Evolutionary conservation across 345 rosid species (phyloP), one percentile per base, ranked within the genome.

Genomic region (Brassica juncea): DNA sequence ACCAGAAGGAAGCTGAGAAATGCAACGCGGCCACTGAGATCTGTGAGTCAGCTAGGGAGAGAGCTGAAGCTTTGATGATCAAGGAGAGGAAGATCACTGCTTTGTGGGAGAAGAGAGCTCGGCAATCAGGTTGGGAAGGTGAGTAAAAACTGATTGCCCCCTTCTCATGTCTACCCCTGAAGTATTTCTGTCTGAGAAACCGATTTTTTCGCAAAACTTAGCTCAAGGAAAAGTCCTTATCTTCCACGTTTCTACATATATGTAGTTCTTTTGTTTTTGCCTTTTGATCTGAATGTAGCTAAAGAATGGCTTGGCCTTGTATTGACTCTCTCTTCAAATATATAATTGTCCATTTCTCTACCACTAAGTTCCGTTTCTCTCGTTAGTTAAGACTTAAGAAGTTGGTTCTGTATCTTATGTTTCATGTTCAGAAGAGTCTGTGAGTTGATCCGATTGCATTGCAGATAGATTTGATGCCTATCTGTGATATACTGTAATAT

Each of bases 1-100:
- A 92, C 85, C 99, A 96, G 76, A 88, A 79, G 85, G 99, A 96
- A 81, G 98, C 98, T 23, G 99, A 96, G 76, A 96, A 93, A 76
- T 96, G 99, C 86, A 96, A 88, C 25, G 88, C 97, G 0, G 99
- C 98, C 10, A 96, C 95, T 4, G 98, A 96, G 84, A 93, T 89
- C 8, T 96, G 99, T 6, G 99, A 96, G 84, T 94, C 82, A 72
- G 97, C 97, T 47, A 88, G 99, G 77, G 99, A 96, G 68, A 88
- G 84, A 37, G 86, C 95, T 0, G 90, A 96, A 84, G 97, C 94
- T 14, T 81, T 89, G 57, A 57, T 90, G 80, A 87, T 83, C 70
- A 90, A 68, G 85, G 98, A 96, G 89, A 88, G 92, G 84, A 95
- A 89, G 84, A 77, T 88, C 31, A 96, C 98, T 19, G 74, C 88